These are phyloP conservation scores for Talaromyces sp. DNA, from an alignment of 2,329 filamentous ascomycete genomes.

Conservation along the genomic window DNA sequence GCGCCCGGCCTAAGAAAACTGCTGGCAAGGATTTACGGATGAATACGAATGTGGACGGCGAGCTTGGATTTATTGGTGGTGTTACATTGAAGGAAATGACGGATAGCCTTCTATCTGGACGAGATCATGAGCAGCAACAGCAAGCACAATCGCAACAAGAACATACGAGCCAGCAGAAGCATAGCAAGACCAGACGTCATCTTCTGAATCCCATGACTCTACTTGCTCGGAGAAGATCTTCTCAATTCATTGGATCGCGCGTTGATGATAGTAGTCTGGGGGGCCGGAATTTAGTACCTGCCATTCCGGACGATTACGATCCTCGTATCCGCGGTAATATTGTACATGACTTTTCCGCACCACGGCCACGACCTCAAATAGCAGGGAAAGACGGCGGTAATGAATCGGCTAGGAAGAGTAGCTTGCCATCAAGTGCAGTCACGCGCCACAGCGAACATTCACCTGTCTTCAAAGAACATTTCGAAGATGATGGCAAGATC, in stretches of 20 bases:
- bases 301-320: conserved; percentile 57
- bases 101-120: conserved; percentile 25
- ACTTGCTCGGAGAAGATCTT: conserved; percentile 53
- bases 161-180: conserved; percentile 23
- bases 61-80: conserved; percentile 11
- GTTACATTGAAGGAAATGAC: conserved; percentile 15
- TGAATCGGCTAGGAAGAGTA: conserved; percentile 9
- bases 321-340: conserved; percentile 59
- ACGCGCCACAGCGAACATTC: conserved; percentile 43
- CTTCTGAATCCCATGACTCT: conserved; percentile 59
- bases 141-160: conserved; percentile 8
- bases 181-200: conserved; percentile 49
- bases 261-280: conserved; percentile 49
- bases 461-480: conserved; percentile 58
- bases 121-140: conserved; percentile 22
- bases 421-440: conserved; percentile 5
- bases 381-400: conserved; percentile 16
- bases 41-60: conserved; percentile 12
- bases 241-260: conserved; percentile 44
- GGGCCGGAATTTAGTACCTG: conserved; percentile 45
- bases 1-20: neutral
- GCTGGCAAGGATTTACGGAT: conserved; percentile 10
- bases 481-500: conserved; percentile 46
- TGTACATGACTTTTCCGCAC: conserved; percentile 61
- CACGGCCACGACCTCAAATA: conserved; percentile 45